Evolutionary conservation across 768 basidiomycete species (phyloP), one percentile per base, ranked within the genome.

Genomic region (Lactarius tabidus): DNA sequence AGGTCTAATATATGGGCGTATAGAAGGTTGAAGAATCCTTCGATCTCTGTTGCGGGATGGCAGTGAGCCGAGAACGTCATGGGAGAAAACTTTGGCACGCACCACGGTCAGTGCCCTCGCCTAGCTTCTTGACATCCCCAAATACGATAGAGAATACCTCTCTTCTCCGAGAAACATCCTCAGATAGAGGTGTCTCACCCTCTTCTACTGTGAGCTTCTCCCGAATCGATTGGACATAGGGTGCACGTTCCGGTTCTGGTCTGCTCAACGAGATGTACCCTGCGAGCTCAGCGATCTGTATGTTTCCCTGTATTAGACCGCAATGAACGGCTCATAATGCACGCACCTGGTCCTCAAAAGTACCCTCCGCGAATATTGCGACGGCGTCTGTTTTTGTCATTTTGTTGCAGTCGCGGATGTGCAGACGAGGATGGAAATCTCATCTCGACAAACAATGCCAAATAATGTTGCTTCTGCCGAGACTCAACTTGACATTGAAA

Each of bases 301-400:
- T 53, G 59, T 67, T 58, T 63, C 31, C 29, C n/a, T 66, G 6
- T 56, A 64, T 39, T 9, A 33, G 15, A 28, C n/a, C 35, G 64
- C 29, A 59, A 39, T 56, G 39, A 26, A 57, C 57, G n/a, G 23
- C 1, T 3, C 33, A 17, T 41, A 31, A 41, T 38, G 23, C 18
- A 59, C 15, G 52, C 28, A 58, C 91, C 85, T 93, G 90, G 75
- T 95, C 92, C 74, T 89, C 87, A 70, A 90, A 93, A 1, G 91
- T 93, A 58, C 92, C 92, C 77, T 95, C 92, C 23, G 89, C 86
- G 72, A 92, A 93, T 69, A 93, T 85, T 65, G 91, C 86, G 63
- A 93, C 80, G 45, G 90, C 89, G 77, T 93, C 91, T 70, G 88
- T 80, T 69, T 74, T 75, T 63, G 85, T 77, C 89, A 92, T 91